Evolutionary conservation across 2,329 filamentous ascomycete species (phyloP).

Genomic region (Delphinella strobiligena): DNA sequence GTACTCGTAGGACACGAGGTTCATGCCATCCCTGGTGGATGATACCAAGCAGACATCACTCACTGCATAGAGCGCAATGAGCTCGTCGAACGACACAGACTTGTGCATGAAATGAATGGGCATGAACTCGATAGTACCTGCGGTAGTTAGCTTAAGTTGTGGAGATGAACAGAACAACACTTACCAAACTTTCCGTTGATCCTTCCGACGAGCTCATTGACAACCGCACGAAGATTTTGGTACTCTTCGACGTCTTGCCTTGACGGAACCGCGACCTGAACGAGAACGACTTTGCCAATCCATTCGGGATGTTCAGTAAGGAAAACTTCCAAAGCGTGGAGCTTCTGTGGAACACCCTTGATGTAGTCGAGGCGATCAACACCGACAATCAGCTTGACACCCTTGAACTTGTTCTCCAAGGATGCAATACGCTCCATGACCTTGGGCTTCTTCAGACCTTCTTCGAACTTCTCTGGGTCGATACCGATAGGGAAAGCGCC

Average conservation of each 20-base stretch:
- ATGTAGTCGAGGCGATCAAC: slow-evolving; percentile 97
- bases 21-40: slow-evolving; percentile 97
- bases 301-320: slow-evolving; percentile 93
- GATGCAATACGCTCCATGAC: slow-evolving; percentile 80
- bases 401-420: slow-evolving; percentile 82
- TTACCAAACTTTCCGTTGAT: slow-evolving; percentile 89
- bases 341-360: slow-evolving; percentile 95
- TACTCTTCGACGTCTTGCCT: slow-evolving; percentile 96
- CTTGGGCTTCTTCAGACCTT: slow-evolving; percentile 72
- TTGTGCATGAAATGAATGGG: slow-evolving; percentile 98
- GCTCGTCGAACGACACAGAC: slow-evolving; percentile 86
- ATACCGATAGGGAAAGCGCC: slow-evolving; percentile 97
- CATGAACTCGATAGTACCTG: slow-evolving; percentile 91
- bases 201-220: slow-evolving; percentile 90
- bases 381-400: slow-evolving; percentile 90
- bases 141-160: slow-evolving; percentile 9
- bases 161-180: slow-evolving; percentile 11
- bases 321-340: slow-evolving; percentile 94
- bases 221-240: slow-evolving; percentile 85
- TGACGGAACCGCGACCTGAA: slow-evolving; percentile 91
- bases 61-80: slow-evolving; percentile 84
- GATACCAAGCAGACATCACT: slow-evolving; percentile 88
- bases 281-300: slow-evolving; percentile 93
- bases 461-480: slow-evolving; percentile 90
- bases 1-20: slow-evolving; percentile 95